Evolutionary conservation across 306 rosid genomes (phyloP), one percentile per base, ranked within the genome.

Genomic region (Abrus pulchellus): DNA sequence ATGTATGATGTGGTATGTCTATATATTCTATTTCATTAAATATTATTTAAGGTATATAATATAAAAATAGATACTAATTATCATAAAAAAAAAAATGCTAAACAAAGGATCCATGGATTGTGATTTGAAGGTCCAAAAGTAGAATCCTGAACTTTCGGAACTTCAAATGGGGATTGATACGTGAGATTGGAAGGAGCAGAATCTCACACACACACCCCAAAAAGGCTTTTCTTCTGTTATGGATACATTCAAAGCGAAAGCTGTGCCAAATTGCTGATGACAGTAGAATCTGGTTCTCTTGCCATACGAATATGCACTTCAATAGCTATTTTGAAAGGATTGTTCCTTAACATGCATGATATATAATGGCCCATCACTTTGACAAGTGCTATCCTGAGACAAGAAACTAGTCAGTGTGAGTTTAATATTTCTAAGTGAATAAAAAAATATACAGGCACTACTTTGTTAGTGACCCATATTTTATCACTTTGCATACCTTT

Each of bases 81-180:
- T 20, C 20, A 20, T 20, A 20, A 20, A 20, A 20, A 20, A 20
- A 20, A 20, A 20, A 20, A 20, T n/a, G 0, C 20, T 20, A 20
- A 20, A 20, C 20, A 20, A 20, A 20, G 20, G 20, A 20, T 20
- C 20, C 20, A 20, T 20, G 20, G 40, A 38, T 73, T 55, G 8
- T 55, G 53, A 36, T 30, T 74, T 41, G 79, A 59, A 59, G 52
- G 44, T 29, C 69, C 30, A 40, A 40, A 3, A 72, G 5, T 6
- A 38, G 43, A 74, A 74, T 74, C 28, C 63, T 43, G 68, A 54
- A 38, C 38, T 72, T 34, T 65, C n/a, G 52, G 71, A 65, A 40
- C 12, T 40, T 41, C 6, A 7, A 8, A 7, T 7, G n/a, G 0
- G 3, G 60, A 33, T 34, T 4, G 49, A 53, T 20, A 20, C 36